These are phyloP conservation scores for Schizophyllum amplum DNA, from an alignment of 1,284 basidiomycete species.

Conservation along the genomic window DNA sequence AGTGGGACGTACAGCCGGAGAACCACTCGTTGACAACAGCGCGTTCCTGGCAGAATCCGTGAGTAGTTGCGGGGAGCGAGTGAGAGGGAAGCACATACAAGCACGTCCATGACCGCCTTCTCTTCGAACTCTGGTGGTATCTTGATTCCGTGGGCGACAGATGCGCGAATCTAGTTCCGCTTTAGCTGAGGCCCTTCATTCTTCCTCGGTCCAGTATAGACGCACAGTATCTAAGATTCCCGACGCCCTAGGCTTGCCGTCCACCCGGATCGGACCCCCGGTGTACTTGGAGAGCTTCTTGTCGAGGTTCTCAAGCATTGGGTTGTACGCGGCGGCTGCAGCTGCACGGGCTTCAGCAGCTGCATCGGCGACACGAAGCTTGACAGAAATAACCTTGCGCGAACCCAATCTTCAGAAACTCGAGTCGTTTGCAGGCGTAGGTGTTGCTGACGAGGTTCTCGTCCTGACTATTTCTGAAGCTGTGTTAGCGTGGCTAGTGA, in stretches of 20 bases:
- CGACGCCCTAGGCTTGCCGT: conserved; percentile 70
- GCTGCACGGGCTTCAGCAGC: conserved; percentile 39
- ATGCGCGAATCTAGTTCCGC: conserved; percentile 58
- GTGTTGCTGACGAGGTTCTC: conserved; percentile 73
- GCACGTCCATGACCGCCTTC: conserved; percentile 42
- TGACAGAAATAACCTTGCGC: conserved; percentile 37
- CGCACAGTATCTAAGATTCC: conserved; percentile 75
- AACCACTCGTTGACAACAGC: conserved; percentile 80
- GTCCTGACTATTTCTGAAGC: conserved; percentile 52
- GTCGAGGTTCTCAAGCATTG: conserved; percentile 57
- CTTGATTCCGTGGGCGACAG: conserved; percentile 61
- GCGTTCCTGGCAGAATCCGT: conserved; percentile 41
- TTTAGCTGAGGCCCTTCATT: no score
- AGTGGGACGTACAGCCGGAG: conserved; percentile 33
- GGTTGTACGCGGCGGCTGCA: conserved; percentile 61
- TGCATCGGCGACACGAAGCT: no score
- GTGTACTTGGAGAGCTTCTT: conserved; percentile 61
- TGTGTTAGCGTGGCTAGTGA: no score
- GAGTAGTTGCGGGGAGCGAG: conserved; percentile 1
- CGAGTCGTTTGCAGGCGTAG: conserved; percentile 57
- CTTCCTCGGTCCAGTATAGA: conserved; percentile 5
- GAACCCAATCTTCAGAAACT: conserved; percentile 54
- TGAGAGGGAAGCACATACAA: conserved; percentile 36
- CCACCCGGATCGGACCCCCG: conserved; percentile 63
- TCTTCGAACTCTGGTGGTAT: conserved; percentile 67